A percentile compares a stretch with the other conserved stretches of the same genome.
Evolutionary conservation across 495 filamentous ascomycete genomes (phyloP).

Genomic region (Chlorociboria aeruginascens): DNA sequence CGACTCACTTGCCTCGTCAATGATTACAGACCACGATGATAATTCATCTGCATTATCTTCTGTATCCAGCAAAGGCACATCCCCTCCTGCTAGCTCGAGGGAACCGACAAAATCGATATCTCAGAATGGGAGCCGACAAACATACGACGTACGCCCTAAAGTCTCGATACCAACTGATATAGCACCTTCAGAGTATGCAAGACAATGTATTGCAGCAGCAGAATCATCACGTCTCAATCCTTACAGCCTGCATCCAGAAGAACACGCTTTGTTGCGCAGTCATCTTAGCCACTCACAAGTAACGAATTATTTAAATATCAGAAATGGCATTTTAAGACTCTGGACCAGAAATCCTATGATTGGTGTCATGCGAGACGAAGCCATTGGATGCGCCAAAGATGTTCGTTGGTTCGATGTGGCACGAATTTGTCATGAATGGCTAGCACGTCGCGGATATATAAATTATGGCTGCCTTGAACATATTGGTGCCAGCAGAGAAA

Average conservation of each 20-base stretch:
- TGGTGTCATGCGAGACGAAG: conserved; percentile 76
- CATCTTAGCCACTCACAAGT: conserved; percentile 83
- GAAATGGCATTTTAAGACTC: conserved; percentile 85
- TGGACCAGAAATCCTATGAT: conserved; percentile 89
- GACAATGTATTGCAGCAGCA: conserved; percentile 78
- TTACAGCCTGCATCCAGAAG: conserved; percentile 74
- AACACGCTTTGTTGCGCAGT: conserved; percentile 66
- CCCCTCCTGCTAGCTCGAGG: conserved; percentile 25
- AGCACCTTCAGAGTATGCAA: conserved; percentile 61
- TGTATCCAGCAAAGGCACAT: conserved; percentile 43
- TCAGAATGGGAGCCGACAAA: conserved; percentile 18
- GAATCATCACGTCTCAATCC: conserved; percentile 84
- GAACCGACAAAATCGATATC: conserved; percentile 6
- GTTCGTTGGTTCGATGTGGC: conserved; percentile 85
- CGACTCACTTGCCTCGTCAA: conserved; percentile 20
- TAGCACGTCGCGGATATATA: conserved; percentile 84
- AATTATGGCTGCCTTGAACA: conserved; percentile 80
- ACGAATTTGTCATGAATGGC: conserved; percentile 82
- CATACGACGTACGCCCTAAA: conserved; percentile 51
- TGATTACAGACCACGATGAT: conserved; percentile 31
- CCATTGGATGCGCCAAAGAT: conserved; percentile 84
- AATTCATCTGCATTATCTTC: conserved; percentile 31
- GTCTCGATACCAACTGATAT: conserved; percentile 72
- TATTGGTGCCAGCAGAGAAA: conserved; percentile 28
- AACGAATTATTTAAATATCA: conserved; percentile 91